These are phyloP conservation scores for Botryotinia narcissicola DNA, from an alignment of 2,329 filamentous ascomycete species.

Conservation along the genomic window DNA sequence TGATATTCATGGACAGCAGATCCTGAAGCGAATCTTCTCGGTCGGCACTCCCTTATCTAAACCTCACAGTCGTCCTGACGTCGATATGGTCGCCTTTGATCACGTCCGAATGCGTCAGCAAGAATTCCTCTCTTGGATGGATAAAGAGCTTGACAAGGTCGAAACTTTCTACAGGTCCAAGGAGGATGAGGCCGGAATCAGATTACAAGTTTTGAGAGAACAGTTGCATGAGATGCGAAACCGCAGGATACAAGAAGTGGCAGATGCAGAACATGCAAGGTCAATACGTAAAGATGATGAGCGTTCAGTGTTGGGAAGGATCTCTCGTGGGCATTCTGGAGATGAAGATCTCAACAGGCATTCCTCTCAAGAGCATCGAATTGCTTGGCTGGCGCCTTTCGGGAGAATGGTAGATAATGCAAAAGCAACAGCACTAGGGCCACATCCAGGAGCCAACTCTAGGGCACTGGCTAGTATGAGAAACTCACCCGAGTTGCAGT, in stretches of 20 bases:
- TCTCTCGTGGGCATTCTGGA: constrained; percentile 26
- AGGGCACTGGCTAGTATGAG: constrained; percentile 56
- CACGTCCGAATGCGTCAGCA: constrained; percentile 70
- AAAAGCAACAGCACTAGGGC: constrained; percentile 50
- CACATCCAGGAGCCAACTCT: constrained; percentile 56
- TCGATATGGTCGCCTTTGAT: constrained; percentile 55
- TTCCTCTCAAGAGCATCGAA: constrained; percentile 31
- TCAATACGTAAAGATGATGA: constrained; percentile 29
- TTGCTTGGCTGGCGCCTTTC: constrained; percentile 52
- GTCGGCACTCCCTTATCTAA: constrained; percentile 40
- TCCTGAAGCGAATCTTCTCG: constrained; percentile 35
- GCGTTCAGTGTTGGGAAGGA: constrained; percentile 23
- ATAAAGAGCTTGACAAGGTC: constrained; percentile 84
- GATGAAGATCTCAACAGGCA: constrained; percentile 25
- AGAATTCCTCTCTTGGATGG: constrained; percentile 86
- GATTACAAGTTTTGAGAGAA: constrained; percentile 68
- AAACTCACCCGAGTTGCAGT: constrained; percentile 37
- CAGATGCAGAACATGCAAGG: constrained; percentile 30
- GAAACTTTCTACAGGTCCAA: constrained; percentile 86
- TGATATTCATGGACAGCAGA: constrained; percentile 28
- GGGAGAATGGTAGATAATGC: constrained; percentile 30
- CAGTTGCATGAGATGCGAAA: constrained; percentile 94
- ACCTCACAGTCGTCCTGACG: constrained; percentile 43
- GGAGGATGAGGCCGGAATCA: constrained; percentile 76
- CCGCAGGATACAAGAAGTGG: constrained; percentile 70